Conservation (phyloP, 2,329 filamentous ascomycete genomes). For the Phialocephala sp. region DNA sequence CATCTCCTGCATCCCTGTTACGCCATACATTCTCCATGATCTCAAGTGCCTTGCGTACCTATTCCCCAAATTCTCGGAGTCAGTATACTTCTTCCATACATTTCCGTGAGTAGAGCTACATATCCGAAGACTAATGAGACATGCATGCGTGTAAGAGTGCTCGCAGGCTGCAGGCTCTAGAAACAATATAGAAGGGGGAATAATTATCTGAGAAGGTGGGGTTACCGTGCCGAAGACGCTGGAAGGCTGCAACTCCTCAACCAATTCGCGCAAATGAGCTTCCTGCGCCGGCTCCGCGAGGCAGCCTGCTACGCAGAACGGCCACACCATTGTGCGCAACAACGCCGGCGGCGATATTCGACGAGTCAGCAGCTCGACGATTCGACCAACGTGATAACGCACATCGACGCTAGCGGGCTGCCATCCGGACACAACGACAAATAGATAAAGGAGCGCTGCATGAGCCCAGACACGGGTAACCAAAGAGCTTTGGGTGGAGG, state of each 20-base stretch:
- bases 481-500: conserved; percentile 22
- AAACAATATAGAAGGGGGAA: too few relatives aligned
- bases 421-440: conserved; percentile 33
- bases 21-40: conserved; percentile 38
- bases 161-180: too few relatives aligned
- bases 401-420: conserved; percentile 30
- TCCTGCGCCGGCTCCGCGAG: conserved; percentile 32
- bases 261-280: conserved; percentile 30
- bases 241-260: conserved; percentile 28
- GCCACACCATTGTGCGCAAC: conserved; percentile 35
- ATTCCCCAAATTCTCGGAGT: too few relatives aligned
- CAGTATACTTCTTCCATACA: too few relatives aligned
- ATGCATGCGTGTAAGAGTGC: too few relatives aligned
- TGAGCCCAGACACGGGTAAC: conserved; percentile 32
- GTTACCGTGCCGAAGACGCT: conserved; percentile 42
- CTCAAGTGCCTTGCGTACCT: conserved; percentile 30
- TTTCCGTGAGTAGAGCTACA: too few relatives aligned
- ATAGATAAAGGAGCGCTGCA: conserved; percentile 33
- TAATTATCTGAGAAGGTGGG: too few relatives aligned
- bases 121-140: too few relatives aligned
- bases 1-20: conserved; percentile 23
- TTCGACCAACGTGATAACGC: conserved; percentile 28
- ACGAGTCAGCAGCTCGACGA: conserved; percentile 25
- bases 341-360: conserved; percentile 29
- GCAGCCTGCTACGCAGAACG: conserved; percentile 36